Evolutionary conservation across 345 rosid species (phyloP), one percentile per base, ranked within the genome.

Genomic region (rapeseed (Brassica napus)): DNA sequence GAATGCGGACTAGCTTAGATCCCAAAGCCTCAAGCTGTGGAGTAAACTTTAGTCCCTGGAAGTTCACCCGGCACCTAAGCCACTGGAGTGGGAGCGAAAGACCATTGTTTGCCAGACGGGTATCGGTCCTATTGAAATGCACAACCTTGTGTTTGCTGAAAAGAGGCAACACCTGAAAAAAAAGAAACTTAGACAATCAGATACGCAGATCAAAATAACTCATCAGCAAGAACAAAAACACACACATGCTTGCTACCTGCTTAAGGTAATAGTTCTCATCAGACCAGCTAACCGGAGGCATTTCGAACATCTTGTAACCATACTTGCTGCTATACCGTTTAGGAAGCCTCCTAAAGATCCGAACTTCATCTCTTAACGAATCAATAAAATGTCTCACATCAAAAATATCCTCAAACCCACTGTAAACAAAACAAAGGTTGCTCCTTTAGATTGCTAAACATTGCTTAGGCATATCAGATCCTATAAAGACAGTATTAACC

Each of bases 281-380:
- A 83, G 99, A 95, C 99, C 99, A 95, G 89, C 98, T 93, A 71
- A 95, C 89, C 42, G 99, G 99, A 52, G 96, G 88, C 97, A 93
- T 91, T 81, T 74, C 81, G 37, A 91, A 77, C 74, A 88, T 83
- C 77, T 85, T 77, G 81, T 83, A 87, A 32, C 92, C 87, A 65
- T 91, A 70, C 83, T 93, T 95, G 78, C 74, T 81, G 61, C 68
- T 79, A 82, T 79, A 88, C 77, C 86, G 88, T 87, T 89, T 95
- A 9, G 99, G 99, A 63, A 95, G 82, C 85, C 97, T 87, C 83
- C 85, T 88, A 35, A 93, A 78, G 15, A 93, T 91, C 73, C 90
- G 86, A 82, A 95, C 89, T 86, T 93, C 98, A 79, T 91, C 99
- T 84, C 99, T 93, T 54, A 95, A 79, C 5, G 99, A 93, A 83